Evolutionary conservation across 1,284 basidiomycete species (phyloP).

Genomic region (Austroboletus niveus): DNA sequence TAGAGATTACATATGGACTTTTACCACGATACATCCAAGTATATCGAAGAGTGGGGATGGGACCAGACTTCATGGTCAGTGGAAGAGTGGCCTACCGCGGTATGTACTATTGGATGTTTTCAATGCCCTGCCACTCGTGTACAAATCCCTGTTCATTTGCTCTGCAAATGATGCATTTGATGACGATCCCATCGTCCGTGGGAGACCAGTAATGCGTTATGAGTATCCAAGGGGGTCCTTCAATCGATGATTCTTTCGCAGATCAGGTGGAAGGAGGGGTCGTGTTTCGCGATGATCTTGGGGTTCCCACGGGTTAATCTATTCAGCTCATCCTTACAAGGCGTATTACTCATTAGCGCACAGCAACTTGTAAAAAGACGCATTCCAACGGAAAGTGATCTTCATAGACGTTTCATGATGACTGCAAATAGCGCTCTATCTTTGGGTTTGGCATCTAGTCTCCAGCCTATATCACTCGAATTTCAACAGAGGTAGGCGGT

Average conservation of each 20-base stretch:
- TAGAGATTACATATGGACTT: constrained; percentile 60
- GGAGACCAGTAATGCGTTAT: constrained; percentile 74
- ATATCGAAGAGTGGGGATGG: constrained; percentile 87
- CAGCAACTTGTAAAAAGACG: constrained; percentile 66
- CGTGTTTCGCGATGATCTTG: constrained; percentile 66
- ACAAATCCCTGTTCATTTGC: neutral
- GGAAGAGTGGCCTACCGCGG: constrained; percentile 72
- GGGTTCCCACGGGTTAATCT: constrained; percentile 70
- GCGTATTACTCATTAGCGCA: constrained; percentile 71
- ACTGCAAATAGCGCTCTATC: constrained; percentile 68
- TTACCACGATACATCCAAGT: constrained; percentile 52
- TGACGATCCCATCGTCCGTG: constrained; percentile 60
- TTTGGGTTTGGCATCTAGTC: constrained; percentile 70
- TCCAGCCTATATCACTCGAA: constrained; percentile 63
- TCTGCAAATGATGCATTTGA: constrained; percentile 66
- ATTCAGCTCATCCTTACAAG: constrained; percentile 33
- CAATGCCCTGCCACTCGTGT: neutral
- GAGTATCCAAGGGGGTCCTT: constrained; percentile 73
- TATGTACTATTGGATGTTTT: constrained; percentile 27
- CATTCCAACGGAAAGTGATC: constrained; percentile 59
- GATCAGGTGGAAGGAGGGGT: constrained; percentile 75
- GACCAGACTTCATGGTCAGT: constrained; percentile 81
- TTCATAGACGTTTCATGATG: constrained; percentile 60
- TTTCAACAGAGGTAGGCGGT: constrained; percentile 66
- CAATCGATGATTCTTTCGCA: constrained; percentile 56